phyloP scores from a whole-genome alignment of 2,329 filamentous ascomycete species.

The Epicoccum sorghinum region DNA sequence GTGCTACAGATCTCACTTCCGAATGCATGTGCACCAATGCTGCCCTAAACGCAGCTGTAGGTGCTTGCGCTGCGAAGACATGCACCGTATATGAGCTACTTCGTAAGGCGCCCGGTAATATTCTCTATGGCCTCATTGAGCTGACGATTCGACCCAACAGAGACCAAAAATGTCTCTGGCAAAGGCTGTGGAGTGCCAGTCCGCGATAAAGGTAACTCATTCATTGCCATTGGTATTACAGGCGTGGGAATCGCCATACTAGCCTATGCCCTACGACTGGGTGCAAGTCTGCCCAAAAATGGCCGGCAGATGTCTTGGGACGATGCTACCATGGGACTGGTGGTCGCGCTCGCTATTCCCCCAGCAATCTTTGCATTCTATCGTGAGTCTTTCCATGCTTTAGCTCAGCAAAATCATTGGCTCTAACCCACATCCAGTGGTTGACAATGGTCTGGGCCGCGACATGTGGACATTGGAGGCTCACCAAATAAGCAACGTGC shows the following conservation, averaged over 20 bases:
- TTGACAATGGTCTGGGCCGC: slow-evolving; percentile 52
- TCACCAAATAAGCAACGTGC: slow-evolving; percentile 52
- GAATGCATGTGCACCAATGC: slow-evolving; percentile 49
- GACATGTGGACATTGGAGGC: slow-evolving; percentile 58
- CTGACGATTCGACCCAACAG: slow-evolving; percentile 12
- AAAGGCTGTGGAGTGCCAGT: slow-evolving; percentile 46
- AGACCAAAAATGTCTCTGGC: slow-evolving; percentile 48
- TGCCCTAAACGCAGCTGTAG: slow-evolving; percentile 39
- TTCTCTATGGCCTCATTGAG: not conserved
- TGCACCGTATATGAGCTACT: slow-evolving; percentile 47
- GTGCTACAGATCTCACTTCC: slow-evolving; percentile 45
- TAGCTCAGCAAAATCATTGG: slow-evolving; percentile 22
- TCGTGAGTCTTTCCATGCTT: slow-evolving; percentile 12
- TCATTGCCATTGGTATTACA: slow-evolving; percentile 37
- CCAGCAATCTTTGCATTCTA: slow-evolving; percentile 25
- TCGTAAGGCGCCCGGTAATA: slow-evolving; percentile 9
- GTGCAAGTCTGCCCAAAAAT: slow-evolving; percentile 41
- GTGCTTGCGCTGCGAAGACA: slow-evolving; percentile 43
- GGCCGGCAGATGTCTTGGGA: slow-evolving; percentile 47
- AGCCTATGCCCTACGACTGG: slow-evolving; percentile 42
- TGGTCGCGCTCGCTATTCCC: slow-evolving; percentile 45
- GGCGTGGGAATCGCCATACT: slow-evolving; percentile 41
- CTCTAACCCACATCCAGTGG: slow-evolving; percentile 31
- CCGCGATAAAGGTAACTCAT: slow-evolving; percentile 39
- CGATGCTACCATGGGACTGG: slow-evolving; percentile 44